Percentiles rank a stretch among this genome's conserved stretches.
phyloP scores from a whole-genome alignment of 2,329 filamentous ascomycete genomes.

The Aspergillus fructus region DNA sequence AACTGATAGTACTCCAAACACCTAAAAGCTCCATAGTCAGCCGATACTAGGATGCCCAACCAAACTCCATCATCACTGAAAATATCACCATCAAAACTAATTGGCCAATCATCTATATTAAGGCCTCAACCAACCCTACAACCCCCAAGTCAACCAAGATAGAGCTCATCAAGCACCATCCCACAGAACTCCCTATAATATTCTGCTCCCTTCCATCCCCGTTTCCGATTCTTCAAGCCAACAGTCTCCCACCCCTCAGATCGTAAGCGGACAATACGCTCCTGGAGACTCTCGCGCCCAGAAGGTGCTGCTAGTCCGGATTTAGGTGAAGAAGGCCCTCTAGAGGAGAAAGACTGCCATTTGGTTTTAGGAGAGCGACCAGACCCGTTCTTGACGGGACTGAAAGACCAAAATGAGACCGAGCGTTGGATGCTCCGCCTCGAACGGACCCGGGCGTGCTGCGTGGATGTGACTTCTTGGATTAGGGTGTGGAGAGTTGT shows the following conservation, averaged over 20 bases:
- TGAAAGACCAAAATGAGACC: constrained; percentile 43
- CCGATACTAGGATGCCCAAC: too few relatives aligned
- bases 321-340: background rate
- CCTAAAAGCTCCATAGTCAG: too few relatives aligned
- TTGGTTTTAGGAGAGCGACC: background rate
- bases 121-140: too few relatives aligned
- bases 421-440: constrained; percentile 27
- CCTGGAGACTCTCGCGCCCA: constrained; percentile 32
- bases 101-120: too few relatives aligned
- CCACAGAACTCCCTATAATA: constrained; percentile 40
- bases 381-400: constrained; percentile 17
- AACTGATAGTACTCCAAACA: too few relatives aligned
- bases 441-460: constrained; percentile 24
- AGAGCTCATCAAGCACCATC: constrained; percentile 38
- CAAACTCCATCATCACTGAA: too few relatives aligned
- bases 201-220: constrained; percentile 37
- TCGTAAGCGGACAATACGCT: constrained; percentile 36
- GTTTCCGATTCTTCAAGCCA: constrained; percentile 31
- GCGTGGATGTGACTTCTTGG: constrained; percentile 23
- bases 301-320: background rate
- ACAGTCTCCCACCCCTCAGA: constrained; percentile 39
- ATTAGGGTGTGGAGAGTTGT: constrained; percentile 26
- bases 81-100: too few relatives aligned
- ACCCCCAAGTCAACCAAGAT: constrained; percentile 14
- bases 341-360: background rate